Evolutionary conservation across 2,329 filamentous ascomycete genomes (phyloP), one percentile per base, ranked within the genome.

Genomic region (Elsinoe perseae): DNA sequence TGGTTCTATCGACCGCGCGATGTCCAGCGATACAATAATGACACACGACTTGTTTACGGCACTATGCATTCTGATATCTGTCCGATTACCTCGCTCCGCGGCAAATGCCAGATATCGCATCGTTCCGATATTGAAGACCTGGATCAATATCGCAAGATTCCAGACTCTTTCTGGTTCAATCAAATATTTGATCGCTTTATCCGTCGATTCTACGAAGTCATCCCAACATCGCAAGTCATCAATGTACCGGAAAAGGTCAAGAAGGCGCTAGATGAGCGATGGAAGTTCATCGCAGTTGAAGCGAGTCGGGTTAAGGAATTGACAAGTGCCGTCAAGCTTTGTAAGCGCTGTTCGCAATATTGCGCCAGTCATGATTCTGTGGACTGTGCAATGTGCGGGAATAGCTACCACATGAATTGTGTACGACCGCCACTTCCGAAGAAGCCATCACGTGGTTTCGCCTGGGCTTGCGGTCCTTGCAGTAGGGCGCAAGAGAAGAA

Each of bases 31-130:
- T 93, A 91, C 74, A 86, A 88, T 64, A 86, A 87, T 69, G 93
- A 98, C 76, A 92, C 88, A 58, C 87, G 93, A 60, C 79, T 92
- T 65, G 83, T 98, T 54, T 96, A 92, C 73, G 92, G 90, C 60
- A 95, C 93, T 27, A 98, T 98, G 93, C 93, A 98, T 72, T 97
- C 93, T 23, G 93, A 98, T 75, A 86, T 90, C 60, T 95, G 89
- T 69, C 93, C 93, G 57, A 78, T 98, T 65, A 90, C 90, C 52
- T 89, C 93, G 44, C 77, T 98, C 64, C 89, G 93, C 66, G 93
- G 93, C 63, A 95, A 95, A 75, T 97, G 92, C 72, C 83, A 85
- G 62, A 93, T 98, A 70, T 80, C 82, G 70, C 93, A 98, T 75
- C 84, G 88, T 64, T 87, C 84, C 61, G 90, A 97, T 69, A 92